Conservation (phyloP, 192 early-diverging fungal genomes). For the Thoreauomyces humboldtii region DNA sequence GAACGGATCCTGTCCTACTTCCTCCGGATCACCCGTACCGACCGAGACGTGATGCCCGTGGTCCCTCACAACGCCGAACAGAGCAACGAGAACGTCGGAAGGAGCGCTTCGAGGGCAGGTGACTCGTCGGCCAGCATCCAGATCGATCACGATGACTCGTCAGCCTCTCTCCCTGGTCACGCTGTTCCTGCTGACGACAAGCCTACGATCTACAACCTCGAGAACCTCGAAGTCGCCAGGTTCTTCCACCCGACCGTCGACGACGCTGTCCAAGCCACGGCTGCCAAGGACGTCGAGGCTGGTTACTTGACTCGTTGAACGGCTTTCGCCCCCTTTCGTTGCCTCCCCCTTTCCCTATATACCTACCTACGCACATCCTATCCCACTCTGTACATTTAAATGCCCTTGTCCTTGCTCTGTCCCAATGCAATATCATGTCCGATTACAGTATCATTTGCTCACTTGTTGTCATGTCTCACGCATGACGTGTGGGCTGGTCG, state of each 20-base stretch:
- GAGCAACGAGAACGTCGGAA: neutral
- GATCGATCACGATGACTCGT: neutral
- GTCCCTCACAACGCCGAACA: neutral
- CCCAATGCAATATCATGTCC: no score
- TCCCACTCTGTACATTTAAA: no score
- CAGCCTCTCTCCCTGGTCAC: neutral
- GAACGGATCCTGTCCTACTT: conserved; percentile 26
- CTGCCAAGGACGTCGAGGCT: neutral
- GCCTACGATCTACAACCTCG: no score
- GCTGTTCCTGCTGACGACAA: neutral
- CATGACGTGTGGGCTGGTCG: no score
- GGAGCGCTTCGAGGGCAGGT: neutral
- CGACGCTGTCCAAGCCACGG: conserved; percentile 17
- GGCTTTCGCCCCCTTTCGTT: no score
- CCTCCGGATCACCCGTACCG: conserved; percentile 4
- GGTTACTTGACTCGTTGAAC: no score
- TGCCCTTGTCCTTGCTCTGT: no score
- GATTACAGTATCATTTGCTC: no score
- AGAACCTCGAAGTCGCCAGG: neutral
- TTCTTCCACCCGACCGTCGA: conserved; percentile 31
- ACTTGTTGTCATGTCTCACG: no score
- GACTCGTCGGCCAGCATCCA: neutral
- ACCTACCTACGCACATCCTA: no score
- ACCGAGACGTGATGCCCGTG: conserved; percentile 4
- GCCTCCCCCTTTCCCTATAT: no score